These are phyloP conservation scores for Myriosclerotinia duriaeana DNA, from an alignment of 2,329 filamentous ascomycete species.

Conservation along the genomic window DNA sequence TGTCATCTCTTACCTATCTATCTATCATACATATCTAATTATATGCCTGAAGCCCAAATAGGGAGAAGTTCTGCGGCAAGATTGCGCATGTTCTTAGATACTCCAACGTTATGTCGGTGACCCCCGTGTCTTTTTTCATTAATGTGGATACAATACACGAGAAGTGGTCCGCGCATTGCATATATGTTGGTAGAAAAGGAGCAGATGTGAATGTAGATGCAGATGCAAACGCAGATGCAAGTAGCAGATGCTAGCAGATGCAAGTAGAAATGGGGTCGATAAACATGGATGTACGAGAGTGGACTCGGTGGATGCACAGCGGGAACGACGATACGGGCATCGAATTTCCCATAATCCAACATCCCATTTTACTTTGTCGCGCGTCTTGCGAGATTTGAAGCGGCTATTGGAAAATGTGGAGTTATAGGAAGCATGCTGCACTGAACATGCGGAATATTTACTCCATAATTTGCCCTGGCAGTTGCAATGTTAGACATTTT, in stretches of 20 bases:
- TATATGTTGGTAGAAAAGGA: background rate
- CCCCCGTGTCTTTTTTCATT: slow-evolving; percentile 1
- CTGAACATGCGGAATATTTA: background rate
- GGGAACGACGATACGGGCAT: background rate
- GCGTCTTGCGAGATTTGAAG: slow-evolving; percentile 14
- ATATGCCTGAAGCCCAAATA: background rate
- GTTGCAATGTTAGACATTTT: no score
- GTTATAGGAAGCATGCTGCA: background rate
- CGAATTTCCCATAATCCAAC: slow-evolving; percentile 8
- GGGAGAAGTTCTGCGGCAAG: background rate
- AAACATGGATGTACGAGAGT: slow-evolving; percentile 1
- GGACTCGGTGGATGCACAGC: background rate
- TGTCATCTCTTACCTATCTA: slow-evolving; percentile 6
- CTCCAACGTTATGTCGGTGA: background rate
- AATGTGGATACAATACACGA: background rate
- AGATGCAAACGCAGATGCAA: slow-evolving; percentile 1
- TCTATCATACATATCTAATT: slow-evolving; percentile 3
- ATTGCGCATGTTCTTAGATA: background rate
- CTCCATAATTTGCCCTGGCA: slow-evolving; percentile 4
- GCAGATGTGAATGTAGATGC: background rate
- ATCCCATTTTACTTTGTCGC: slow-evolving; percentile 7
- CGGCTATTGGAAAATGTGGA: slow-evolving; percentile 7
- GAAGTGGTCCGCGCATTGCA: slow-evolving; percentile 4
- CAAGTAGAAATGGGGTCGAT: slow-evolving; percentile 1
- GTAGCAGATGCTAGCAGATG: background rate